phyloP scores from a whole-genome alignment of 768 basidiomycete species.

The Hygrophoropsis aurantiaca region DNA sequence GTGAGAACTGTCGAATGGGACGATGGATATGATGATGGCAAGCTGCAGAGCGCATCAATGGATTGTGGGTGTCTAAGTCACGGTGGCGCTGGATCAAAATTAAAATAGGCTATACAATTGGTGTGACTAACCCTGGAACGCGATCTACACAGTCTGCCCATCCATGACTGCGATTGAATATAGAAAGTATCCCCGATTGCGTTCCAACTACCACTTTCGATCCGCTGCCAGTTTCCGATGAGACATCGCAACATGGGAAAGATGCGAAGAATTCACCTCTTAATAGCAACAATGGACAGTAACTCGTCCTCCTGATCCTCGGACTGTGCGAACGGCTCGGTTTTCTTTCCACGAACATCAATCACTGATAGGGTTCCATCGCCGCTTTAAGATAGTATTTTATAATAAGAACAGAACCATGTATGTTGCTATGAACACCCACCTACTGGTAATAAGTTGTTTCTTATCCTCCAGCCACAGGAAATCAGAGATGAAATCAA shows the following conservation, averaged over 20 bases:
- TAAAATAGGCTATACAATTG: background rate
- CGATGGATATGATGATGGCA: conserved; percentile 62
- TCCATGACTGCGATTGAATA: conserved; percentile 85
- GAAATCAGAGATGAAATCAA: conserved; percentile 94
- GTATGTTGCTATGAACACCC: background rate
- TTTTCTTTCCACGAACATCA: conserved; percentile 82
- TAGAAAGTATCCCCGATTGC: conserved; percentile 83
- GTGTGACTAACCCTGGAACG: conserved; percentile 66
- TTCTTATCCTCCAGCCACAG: conserved; percentile 81
- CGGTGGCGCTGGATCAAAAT: conserved; percentile 13
- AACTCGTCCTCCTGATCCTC: conserved; percentile 97
- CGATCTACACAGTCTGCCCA: conserved; percentile 94
- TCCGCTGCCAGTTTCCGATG: conserved; percentile 40
- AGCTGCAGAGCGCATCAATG: conserved; percentile 78
- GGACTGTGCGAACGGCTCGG: conserved; percentile 77
- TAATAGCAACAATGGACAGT: conserved; percentile 81
- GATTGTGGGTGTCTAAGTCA: conserved; percentile 87
- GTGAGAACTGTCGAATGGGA: conserved; percentile 76
- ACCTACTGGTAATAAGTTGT: conserved; percentile 89
- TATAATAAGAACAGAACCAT: background rate
- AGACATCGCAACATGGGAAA: background rate
- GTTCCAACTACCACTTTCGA: conserved; percentile 87
- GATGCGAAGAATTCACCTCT: conserved; percentile 51
- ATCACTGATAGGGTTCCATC: conserved; percentile 93
- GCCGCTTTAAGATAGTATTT: conserved; percentile 50